Evolutionary conservation across 2,329 filamentous ascomycete species (phyloP).

Genomic region (Zarea fungicola): DNA sequence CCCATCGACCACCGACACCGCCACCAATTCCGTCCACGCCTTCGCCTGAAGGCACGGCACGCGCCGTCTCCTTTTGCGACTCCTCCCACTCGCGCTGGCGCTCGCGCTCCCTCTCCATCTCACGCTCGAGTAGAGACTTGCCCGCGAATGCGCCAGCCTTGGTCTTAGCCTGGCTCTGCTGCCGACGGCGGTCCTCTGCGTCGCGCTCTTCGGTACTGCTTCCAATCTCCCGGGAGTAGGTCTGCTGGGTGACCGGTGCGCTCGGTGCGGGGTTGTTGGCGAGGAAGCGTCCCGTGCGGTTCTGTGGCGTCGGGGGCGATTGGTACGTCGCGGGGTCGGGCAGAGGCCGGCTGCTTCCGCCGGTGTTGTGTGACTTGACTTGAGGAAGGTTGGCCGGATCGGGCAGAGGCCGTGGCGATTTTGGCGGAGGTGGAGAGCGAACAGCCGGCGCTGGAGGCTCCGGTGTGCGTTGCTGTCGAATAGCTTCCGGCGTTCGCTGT

Average conservation of each 20-base stretch:
- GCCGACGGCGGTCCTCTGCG: conserved; percentile 55
- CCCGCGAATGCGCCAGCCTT: conserved; percentile 59
- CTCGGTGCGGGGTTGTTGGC: conserved; percentile 48
- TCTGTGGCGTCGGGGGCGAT: conserved; percentile 25
- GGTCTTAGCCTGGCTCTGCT: conserved; percentile 53
- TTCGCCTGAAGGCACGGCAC: conserved; percentile 43
- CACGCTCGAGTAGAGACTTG: conserved; percentile 68
- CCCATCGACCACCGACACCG: conserved; percentile 66
- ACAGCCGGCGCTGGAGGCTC: conserved; percentile 13
- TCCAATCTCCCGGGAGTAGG: conserved; percentile 51
- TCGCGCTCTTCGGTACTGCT: conserved; percentile 56
- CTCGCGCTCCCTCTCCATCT: conserved; percentile 75
- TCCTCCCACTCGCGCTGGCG: conserved; percentile 77
- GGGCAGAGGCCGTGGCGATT: conserved; percentile 39
- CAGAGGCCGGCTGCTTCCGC: conserved; percentile 42
- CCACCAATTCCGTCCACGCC: conserved; percentile 59
- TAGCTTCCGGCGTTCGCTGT: conserved; percentile 16
- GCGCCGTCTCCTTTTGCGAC: conserved; percentile 58
- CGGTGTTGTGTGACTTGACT: conserved; percentile 34
- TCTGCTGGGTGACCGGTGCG: conserved; percentile 35
- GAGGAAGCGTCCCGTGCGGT: conserved; percentile 54
- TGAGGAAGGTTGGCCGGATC: conserved; percentile 29
- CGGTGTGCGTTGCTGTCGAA: conserved; percentile 10
- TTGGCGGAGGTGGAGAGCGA: conserved; percentile 18
- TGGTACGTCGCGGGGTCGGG: conserved; percentile 41